phyloP scores from a whole-genome alignment of 768 basidiomycete genomes.

The Obba rivulosa region DNA sequence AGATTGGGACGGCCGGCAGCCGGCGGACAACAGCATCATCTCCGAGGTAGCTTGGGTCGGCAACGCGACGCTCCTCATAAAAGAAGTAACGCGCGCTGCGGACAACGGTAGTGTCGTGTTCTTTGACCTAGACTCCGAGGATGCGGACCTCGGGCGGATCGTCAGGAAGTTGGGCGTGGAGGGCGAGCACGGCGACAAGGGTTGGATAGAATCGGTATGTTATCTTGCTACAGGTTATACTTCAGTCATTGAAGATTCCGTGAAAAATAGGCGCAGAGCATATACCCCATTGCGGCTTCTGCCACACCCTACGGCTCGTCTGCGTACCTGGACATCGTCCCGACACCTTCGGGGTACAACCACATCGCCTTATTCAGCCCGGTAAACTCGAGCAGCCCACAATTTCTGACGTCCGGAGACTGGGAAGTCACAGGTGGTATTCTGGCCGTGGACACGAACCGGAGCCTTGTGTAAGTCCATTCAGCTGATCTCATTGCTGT shows the following conservation, averaged over 20 bases:
- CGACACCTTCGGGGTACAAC: conserved; percentile 75
- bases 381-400: conserved; percentile 59
- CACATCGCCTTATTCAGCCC: conserved; percentile 92
- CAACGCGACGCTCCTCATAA: conserved; percentile 65
- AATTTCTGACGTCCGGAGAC: conserved; percentile 78
- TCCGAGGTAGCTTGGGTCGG: conserved; percentile 87
- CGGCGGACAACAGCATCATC: conserved; percentile 62
- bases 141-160: conserved; percentile 38
- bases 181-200: conserved; percentile 86
- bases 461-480: conserved; percentile 56
- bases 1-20: conserved; percentile 60
- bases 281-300: conserved; percentile 47
- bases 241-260: neutral
- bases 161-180: conserved; percentile 74
- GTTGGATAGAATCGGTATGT: conserved; percentile 89
- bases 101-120: conserved; percentile 74
- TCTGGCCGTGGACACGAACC: conserved; percentile 61
- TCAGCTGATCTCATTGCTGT: neutral
- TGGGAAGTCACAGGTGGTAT: conserved; percentile 88
- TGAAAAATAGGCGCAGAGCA: conserved; percentile 48
- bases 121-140: conserved; percentile 48
- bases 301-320: conserved; percentile 38
- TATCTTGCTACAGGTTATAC: neutral
- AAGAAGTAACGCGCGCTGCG: conserved; percentile 84
- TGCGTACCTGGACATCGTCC: conserved; percentile 90